Conservation (phyloP, 257 asterid species). For the Fraxinus excelsior region DNA sequence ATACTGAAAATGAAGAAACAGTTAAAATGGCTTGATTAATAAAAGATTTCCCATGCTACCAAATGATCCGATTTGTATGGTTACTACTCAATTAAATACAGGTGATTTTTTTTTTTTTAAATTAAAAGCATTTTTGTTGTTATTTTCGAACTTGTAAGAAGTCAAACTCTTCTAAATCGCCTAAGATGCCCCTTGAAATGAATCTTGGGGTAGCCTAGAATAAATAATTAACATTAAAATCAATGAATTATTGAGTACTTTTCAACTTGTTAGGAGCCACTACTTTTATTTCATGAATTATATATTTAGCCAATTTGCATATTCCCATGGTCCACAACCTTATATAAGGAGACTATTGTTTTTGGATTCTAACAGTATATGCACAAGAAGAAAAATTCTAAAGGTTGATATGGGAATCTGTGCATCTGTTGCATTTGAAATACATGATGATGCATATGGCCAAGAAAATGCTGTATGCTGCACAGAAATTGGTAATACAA, state of each 20-base stretch:
- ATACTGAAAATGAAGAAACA: no score
- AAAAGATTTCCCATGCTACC: no score
- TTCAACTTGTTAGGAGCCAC: constrained; percentile 47
- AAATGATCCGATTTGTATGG: no score
- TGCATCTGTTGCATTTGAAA: constrained; percentile 59
- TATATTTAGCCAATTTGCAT: constrained; percentile 31
- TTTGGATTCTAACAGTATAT: constrained; percentile 28
- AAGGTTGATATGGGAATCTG: constrained; percentile 55
- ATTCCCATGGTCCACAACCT: constrained; percentile 43
- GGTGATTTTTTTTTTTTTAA: no score
- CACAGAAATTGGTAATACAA: constrained; percentile 21
- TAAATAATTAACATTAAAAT: constrained; percentile 32
- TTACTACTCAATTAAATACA: no score
- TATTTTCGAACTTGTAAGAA: constrained; percentile 17
- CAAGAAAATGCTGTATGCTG: constrained; percentile 54
- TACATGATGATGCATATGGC: constrained; percentile 61
- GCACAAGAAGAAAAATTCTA: constrained; percentile 22
- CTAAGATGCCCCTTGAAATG: constrained; percentile 72
- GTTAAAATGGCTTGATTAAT: no score
- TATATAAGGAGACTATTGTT: constrained; percentile 35
- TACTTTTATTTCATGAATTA: constrained; percentile 25
- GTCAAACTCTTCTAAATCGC: constrained; percentile 38
- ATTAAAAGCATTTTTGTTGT: background rate
- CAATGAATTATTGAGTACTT: constrained; percentile 43
- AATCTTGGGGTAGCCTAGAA: constrained; percentile 63